Conservation (phyloP, 306 rosid species). For the Cucurbita argyrosperma region DNA sequence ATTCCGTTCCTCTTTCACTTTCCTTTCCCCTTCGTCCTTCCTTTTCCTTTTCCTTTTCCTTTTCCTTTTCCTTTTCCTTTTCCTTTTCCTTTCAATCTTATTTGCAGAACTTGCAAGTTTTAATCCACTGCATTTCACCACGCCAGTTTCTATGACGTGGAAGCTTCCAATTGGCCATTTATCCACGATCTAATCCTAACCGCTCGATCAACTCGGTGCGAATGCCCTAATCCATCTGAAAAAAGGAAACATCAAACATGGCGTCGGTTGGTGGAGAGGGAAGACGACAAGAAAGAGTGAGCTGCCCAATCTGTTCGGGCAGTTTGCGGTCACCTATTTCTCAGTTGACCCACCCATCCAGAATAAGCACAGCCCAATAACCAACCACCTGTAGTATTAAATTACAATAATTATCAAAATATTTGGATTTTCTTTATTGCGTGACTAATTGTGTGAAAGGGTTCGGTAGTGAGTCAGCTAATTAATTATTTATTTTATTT, state of each 20-base stretch:
- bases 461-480: neutral
- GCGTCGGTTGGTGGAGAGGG: constrained; percentile 2
- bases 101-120: neutral
- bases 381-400: neutral
- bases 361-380: neutral
- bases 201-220: neutral
- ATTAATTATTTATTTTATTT: neutral
- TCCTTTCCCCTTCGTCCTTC: neutral
- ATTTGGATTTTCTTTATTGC: neutral
- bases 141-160: neutral
- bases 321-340: neutral
- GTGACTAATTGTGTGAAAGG: neutral
- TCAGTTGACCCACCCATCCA: neutral
- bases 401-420: neutral
- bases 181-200: neutral
- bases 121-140: constrained; percentile 1
- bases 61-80: neutral
- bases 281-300: neutral
- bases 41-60: no score
- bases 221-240: neutral
- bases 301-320: constrained; percentile 2
- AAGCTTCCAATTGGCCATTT: neutral
- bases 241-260: neutral
- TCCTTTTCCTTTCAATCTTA: neutral
- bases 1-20: constrained; percentile 10